A percentile compares a stretch with the other conserved stretches of the same genome.
phyloP scores from a whole-genome alignment of 306 rosid species.

The Sicyos edulis region DNA sequence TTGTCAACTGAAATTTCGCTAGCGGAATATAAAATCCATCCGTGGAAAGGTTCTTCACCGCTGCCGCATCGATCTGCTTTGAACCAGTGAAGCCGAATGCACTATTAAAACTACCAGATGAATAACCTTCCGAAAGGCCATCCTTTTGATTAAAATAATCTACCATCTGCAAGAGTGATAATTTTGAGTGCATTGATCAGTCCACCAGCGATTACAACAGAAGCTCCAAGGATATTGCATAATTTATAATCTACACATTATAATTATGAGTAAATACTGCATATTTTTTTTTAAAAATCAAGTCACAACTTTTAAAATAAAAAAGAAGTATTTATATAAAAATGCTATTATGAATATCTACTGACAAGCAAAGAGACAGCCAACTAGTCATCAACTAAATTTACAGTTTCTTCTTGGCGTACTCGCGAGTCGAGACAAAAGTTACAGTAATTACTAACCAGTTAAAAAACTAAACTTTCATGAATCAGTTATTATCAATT shows the following conservation, averaged over 20 bases:
- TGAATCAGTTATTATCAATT: not conserved
- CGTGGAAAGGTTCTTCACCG: constrained; percentile 61
- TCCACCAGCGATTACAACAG: not conserved
- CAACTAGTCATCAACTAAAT: not conserved
- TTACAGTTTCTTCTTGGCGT: not conserved
- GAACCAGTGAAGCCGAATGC: constrained; percentile 91
- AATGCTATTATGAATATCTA: not conserved
- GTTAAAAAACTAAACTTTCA: not conserved
- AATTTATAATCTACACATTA: not conserved
- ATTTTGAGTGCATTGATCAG: not conserved
- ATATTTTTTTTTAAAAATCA: not conserved
- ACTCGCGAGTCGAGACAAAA: no score
- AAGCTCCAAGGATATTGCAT: constrained; percentile 1
- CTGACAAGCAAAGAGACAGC: not conserved
- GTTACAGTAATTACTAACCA: not conserved
- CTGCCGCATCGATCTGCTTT: constrained; percentile 50
- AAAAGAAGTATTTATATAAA: not conserved
- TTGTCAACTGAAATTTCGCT: constrained; percentile 48
- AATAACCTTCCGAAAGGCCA: constrained; percentile 47
- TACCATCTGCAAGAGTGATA: constrained; percentile 64
- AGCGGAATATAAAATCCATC: constrained; percentile 34
- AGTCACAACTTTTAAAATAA: no score
- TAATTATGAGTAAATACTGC: not conserved
- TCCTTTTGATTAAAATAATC: constrained; percentile 70
- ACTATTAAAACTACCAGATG: constrained; percentile 77